phyloP scores from a whole-genome alignment of 1,284 basidiomycete genomes.

The Sutorius eximius region DNA sequence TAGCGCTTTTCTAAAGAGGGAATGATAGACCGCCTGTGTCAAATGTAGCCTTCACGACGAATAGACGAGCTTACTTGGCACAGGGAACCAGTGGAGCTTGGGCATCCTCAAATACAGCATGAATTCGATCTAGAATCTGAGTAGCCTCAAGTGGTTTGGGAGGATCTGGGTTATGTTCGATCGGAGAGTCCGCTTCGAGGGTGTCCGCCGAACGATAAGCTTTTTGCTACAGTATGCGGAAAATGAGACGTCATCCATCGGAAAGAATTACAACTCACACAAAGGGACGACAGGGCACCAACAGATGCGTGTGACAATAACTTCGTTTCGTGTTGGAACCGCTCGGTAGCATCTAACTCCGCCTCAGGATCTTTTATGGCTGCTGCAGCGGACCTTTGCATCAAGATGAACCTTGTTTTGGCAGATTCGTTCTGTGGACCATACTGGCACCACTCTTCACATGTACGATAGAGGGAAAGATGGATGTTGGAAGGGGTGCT shows the following conservation, averaged over 20 bases:
- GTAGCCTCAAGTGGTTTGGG: constrained; percentile 53
- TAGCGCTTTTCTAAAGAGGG: constrained; percentile 67
- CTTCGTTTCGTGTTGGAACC: constrained; percentile 73
- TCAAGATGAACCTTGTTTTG: constrained; percentile 72
- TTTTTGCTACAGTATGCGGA: constrained; percentile 50
- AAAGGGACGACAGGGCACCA: constrained; percentile 83
- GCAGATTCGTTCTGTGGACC: constrained; percentile 75
- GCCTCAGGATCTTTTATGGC: constrained; percentile 48
- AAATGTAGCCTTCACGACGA: constrained; percentile 1
- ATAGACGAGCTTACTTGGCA: constrained; percentile 56
- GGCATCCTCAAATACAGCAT: constrained; percentile 63
- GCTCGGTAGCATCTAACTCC: constrained; percentile 56
- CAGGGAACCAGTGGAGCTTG: constrained; percentile 49
- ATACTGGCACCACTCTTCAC: constrained; percentile 93
- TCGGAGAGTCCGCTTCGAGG: constrained; percentile 57
- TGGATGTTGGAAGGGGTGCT: constrained; percentile 76
- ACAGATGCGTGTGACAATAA: constrained; percentile 76
- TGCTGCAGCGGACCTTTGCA: constrained; percentile 70
- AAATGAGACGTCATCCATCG: constrained; percentile 1
- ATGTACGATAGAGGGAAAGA: constrained; percentile 79
- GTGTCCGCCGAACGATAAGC: constrained; percentile 68
- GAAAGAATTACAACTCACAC: constrained; percentile 52
- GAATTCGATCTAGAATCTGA: constrained; percentile 61
- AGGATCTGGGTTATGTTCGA: constrained; percentile 53
- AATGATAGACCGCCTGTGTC: constrained; percentile 5